Conservation (phyloP, 1,284 basidiomycete genomes). For the Irpex sp. region DNA sequence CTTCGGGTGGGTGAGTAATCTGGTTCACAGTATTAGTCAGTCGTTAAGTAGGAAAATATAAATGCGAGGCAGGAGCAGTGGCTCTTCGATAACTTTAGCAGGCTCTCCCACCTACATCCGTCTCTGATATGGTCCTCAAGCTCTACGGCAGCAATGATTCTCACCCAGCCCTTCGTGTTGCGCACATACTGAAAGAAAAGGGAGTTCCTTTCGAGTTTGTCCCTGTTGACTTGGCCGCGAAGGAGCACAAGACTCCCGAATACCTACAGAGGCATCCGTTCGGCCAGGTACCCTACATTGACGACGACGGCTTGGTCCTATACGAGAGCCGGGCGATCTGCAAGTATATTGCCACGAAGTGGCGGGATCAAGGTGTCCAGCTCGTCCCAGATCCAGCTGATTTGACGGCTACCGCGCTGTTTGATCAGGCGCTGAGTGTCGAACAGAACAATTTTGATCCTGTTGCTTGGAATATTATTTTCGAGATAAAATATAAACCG, state of each 20-base stretch:
- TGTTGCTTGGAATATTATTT: conserved; percentile 33
- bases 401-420: conserved; percentile 36
- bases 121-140: background rate
- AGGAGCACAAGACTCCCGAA: conserved; percentile 44
- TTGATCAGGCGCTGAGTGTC: conserved; percentile 25
- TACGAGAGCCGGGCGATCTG: conserved; percentile 53
- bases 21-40: too few relatives aligned
- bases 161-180: background rate
- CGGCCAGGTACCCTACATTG: conserved; percentile 62
- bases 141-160: background rate
- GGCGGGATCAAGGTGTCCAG: conserved; percentile 31
- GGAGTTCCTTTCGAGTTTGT: conserved; percentile 39
- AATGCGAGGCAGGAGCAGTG: too few relatives aligned
- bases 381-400: conserved; percentile 29
- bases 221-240: conserved; percentile 35
- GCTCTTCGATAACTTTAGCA: too few relatives aligned
- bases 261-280: conserved; percentile 55
- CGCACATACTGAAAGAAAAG: background rate
- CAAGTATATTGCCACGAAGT: conserved; percentile 46
- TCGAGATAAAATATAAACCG: conserved; percentile 46
- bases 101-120: background rate
- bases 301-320: conserved; percentile 43
- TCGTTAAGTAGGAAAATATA: too few relatives aligned
- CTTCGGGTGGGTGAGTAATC: too few relatives aligned
- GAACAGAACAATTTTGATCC: conserved; percentile 52